These are phyloP conservation scores for Myrmaecium sp. DNA, from an alignment of 2,329 filamentous ascomycete genomes.

Conservation along the genomic window DNA sequence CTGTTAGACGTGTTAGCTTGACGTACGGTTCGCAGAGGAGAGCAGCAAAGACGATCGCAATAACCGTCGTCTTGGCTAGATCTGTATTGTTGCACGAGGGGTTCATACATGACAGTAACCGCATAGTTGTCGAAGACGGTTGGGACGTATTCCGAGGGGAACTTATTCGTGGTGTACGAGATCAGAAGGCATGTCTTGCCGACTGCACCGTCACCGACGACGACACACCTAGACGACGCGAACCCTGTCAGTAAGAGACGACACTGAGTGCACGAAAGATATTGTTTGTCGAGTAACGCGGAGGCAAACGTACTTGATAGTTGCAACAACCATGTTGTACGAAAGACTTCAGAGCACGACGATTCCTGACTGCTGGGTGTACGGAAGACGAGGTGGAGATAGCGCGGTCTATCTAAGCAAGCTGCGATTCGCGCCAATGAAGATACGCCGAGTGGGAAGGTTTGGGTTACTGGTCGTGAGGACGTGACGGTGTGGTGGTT, in stretches of 20 bases:
- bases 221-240: constrained; percentile 58
- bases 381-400: constrained; percentile 3
- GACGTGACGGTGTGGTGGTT: not conserved
- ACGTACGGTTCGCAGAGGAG: no score
- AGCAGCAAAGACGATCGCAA: no score
- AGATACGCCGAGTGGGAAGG: not conserved
- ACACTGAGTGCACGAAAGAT: constrained; percentile 2
- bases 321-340: constrained; percentile 22
- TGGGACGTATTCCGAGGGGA: constrained; percentile 97
- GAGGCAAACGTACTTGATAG: constrained; percentile 20
- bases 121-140: constrained; percentile 99
- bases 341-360: constrained; percentile 1
- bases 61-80: no score
- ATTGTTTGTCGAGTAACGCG: not conserved
- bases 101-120: constrained; percentile 92
- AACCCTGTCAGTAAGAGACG: no score
- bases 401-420: constrained; percentile 6
- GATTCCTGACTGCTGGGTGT: not conserved
- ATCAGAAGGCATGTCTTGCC: constrained; percentile 98
- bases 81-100: not conserved
- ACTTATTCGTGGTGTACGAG: constrained; percentile 99
- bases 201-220: constrained; percentile 97
- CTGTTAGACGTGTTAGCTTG: no score
- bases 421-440: constrained; percentile 5
- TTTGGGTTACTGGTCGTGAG: not conserved